Evolutionary conservation across 2,329 filamentous ascomycete species (phyloP), one percentile per base, ranked within the genome.

Genomic region (Aspergillus puulaauensis): DNA sequence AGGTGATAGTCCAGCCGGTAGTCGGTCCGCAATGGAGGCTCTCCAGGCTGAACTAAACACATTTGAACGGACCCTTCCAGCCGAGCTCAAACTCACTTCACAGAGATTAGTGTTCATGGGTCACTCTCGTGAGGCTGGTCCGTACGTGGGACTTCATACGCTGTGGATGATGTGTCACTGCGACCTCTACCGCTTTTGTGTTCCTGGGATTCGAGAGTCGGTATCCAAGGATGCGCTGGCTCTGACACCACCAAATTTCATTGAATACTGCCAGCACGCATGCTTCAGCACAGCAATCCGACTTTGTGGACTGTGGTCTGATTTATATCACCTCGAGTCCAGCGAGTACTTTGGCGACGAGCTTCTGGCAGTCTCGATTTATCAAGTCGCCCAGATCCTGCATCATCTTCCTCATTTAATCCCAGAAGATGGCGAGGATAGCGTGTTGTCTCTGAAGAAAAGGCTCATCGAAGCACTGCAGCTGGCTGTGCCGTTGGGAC

Each of bases 91-190:
- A 31, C 27, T 53, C 41, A 45, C 51, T 33, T 27, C 41, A 11
- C 51, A 45, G 19, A 35, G 31, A 23, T 31, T 53, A 15, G 51
- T 23, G 24, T 9, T 46, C 14, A 45, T 53, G 17, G 41, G 40
- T n/a, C 51, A 53, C 41, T 53, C 40, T 46, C 41, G 27, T 3
- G 27, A 53, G 41, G 51, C 51, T 24, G 19, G 40, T 12, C 12
- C 21, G 6, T 52, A 53, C 15, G 40, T 41, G 17, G 51, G 40
- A 8, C 51, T 53, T 23, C 51, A 45, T 39, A 21, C 51, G 12
- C 51, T 53, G 3, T 53, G 41, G 51, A 45, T 37, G 40, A 45
- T 45, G 51, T 53, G 51, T 24, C 49, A 52, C 23, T 52, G 49
- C n/a, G 49, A 52, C 23, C 39, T 52, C 15, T 52, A 52, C 14